Evolutionary conservation across 257 asterid species (phyloP), one percentile per base, ranked within the genome.

Genomic region (Solanum tarijense): DNA sequence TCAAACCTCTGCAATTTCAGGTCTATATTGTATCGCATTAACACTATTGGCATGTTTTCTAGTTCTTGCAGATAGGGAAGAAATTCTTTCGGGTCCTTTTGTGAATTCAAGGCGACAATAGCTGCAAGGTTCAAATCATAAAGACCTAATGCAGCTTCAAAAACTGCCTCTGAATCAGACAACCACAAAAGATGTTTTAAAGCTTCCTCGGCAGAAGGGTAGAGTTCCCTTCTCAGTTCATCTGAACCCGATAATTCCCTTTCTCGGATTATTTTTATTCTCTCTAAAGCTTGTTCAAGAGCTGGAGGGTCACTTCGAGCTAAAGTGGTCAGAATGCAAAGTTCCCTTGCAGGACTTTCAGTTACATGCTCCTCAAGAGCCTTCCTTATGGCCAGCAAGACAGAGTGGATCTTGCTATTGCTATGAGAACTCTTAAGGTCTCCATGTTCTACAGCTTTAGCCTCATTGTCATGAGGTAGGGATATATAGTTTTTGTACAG

Each of bases 111-210:
- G 10, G 98, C 99, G 72, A 97, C 99, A 39, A 97, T 95, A 86
- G 99, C 99, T n/a, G 99, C 96, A 39, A 97, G 96, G 89, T 96
- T 97, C 93, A 97, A 90, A 91, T 97, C 99, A 90, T 97, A 97
- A 89, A 97, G 98, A 74, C 99, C 98, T 90, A 97, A 91, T 72
- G 99, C 98, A 89, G 99, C 95, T 89, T 97, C 98, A 88, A 93
- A 97, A 81, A 96, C 94, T 87, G 98, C 95, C 89, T 94, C 99
- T 7, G 98, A 82, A 65, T 96, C 99, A 34, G 97, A 94, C 52
- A 96, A 92, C 99, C 99, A 96, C 86, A 97, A 85, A 81, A 97
- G 94, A 93, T 97, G 99, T 94, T 95, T 97, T 92, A 96, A 87
- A 71, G 99, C 93, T 90, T 97, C 99, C 94, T 97, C 99, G 0